Evolutionary conservation across 768 basidiomycete species (phyloP).

Genomic region (Lentinula sp.): DNA sequence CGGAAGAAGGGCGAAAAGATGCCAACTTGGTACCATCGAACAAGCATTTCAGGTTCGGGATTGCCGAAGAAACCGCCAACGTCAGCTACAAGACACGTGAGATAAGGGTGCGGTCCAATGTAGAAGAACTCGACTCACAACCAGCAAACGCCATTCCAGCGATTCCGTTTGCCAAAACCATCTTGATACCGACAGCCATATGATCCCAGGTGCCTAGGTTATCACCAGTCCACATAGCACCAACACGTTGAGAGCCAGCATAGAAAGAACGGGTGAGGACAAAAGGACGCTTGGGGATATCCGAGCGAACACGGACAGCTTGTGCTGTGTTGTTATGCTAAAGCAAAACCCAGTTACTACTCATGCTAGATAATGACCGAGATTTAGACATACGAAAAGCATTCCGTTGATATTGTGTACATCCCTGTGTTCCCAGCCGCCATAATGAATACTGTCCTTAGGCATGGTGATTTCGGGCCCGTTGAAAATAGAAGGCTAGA

Average conservation of each 20-base stretch:
- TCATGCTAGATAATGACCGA: background rate
- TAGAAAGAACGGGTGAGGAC: slow-evolving; percentile 94
- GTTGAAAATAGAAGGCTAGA: slow-evolving; percentile 95
- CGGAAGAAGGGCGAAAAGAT: slow-evolving; percentile 97
- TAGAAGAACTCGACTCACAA: slow-evolving; percentile 46
- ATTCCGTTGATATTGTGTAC: slow-evolving; percentile 97
- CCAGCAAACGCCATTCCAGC: slow-evolving; percentile 90
- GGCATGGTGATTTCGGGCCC: slow-evolving; percentile 89
- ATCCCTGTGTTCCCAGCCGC: slow-evolving; percentile 98
- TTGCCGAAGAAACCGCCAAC: slow-evolving; percentile 99
- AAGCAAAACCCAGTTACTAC: background rate
- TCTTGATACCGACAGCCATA: slow-evolving; percentile 88
- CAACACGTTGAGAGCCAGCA: slow-evolving; percentile 91
- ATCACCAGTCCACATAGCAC: slow-evolving; percentile 99
- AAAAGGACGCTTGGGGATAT: slow-evolving; percentile 80
- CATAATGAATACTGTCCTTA: slow-evolving; percentile 69
- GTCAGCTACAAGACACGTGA: slow-evolving; percentile 56
- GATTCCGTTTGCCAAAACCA: slow-evolving; percentile 84
- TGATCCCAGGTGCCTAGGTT: slow-evolving; percentile 98
- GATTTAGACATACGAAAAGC: slow-evolving; percentile 57
- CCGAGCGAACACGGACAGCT: slow-evolving; percentile 70
- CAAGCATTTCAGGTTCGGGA: slow-evolving; percentile 89
- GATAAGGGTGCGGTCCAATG: background rate
- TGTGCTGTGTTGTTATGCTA: slow-evolving; percentile 82
- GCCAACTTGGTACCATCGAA: slow-evolving; percentile 96